Percentiles rank a stretch among this genome's conserved stretches.
These are phyloP conservation scores for Emmonsiellopsis sp. DNA, from an alignment of 2,329 filamentous ascomycete species.

Conservation along the genomic window DNA sequence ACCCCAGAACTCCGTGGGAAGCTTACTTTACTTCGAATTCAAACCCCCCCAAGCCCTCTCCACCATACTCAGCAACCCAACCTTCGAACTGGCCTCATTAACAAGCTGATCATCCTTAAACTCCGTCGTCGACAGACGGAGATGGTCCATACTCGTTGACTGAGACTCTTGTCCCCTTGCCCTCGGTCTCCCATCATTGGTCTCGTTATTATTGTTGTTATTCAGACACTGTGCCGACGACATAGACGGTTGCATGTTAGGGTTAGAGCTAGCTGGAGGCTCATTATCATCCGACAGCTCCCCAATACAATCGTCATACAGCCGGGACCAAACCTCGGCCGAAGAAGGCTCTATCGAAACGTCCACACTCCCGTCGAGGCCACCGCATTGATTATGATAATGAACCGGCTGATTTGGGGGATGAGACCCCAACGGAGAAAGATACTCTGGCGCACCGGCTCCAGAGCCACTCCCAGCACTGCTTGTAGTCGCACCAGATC, in stretches of 20 bases:
- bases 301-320: slow-evolving; percentile 5
- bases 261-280: background rate
- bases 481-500: background rate
- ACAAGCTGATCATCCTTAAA: slow-evolving; percentile 7
- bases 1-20: background rate
- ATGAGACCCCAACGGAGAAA: background rate
- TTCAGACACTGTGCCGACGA: background rate
- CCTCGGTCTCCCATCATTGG: background rate
- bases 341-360: background rate
- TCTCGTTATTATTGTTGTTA: background rate
- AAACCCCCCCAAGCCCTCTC: slow-evolving; percentile 3
- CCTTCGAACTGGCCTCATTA: slow-evolving; percentile 4
- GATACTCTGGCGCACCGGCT: background rate
- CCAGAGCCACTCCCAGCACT: background rate
- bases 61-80: slow-evolving; percentile 7
- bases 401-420: background rate
- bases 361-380: background rate
- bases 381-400: background rate
- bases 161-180: background rate
- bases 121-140: slow-evolving; percentile 7
- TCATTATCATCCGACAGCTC: background rate
- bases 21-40: background rate
- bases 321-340: slow-evolving; percentile 3
- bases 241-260: background rate
- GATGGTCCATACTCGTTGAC: slow-evolving; percentile 3